phyloP scores from a whole-genome alignment of 495 filamentous ascomycete species.

The Apiosordaria backusii region DNA sequence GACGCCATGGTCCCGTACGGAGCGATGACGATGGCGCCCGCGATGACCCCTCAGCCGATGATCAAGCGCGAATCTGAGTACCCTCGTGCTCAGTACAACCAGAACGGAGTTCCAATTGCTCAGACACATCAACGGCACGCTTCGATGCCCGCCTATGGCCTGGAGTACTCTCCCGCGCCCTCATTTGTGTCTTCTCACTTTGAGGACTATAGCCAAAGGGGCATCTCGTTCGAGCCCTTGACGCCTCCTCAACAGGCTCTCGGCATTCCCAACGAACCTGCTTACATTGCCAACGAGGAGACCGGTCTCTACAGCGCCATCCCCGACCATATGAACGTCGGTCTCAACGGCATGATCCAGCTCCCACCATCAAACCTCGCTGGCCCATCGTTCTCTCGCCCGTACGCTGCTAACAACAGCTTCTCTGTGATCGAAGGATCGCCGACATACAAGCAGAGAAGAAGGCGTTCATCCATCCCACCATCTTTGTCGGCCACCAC shows the following conservation, averaged over 20 bases:
- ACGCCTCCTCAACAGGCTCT: slow-evolving; percentile 89
- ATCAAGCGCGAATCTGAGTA: slow-evolving; percentile 83
- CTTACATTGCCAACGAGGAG: slow-evolving; percentile 97
- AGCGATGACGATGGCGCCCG: slow-evolving; percentile 58
- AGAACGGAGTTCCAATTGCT: slow-evolving; percentile 79
- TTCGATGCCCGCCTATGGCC: slow-evolving; percentile 88
- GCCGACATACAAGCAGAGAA: slow-evolving; percentile 95
- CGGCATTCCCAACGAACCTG: slow-evolving; percentile 75
- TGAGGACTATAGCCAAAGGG: slow-evolving; percentile 95
- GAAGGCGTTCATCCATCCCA: slow-evolving; percentile 86
- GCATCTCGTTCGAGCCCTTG: slow-evolving; percentile 91
- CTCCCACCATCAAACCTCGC: slow-evolving; percentile 83
- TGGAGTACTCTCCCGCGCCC: slow-evolving; percentile 96
- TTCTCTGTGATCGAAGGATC: slow-evolving; percentile 98
- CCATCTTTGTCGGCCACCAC: slow-evolving; percentile 64
- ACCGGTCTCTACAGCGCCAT: slow-evolving; percentile 93
- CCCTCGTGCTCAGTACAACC: slow-evolving; percentile 73
- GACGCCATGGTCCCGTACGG: slow-evolving; percentile 70
- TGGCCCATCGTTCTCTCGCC: slow-evolving; percentile 69
- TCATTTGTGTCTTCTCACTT: slow-evolving; percentile 96
- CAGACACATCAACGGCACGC: slow-evolving; percentile 86
- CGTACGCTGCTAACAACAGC: slow-evolving; percentile 70
- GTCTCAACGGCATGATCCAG: slow-evolving; percentile 82
- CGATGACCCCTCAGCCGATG: slow-evolving; percentile 57
- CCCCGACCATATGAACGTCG: slow-evolving; percentile 64